These are phyloP conservation scores for Hypericum androsaemum DNA, from an alignment of 345 rosid species.

Conservation along the genomic window DNA sequence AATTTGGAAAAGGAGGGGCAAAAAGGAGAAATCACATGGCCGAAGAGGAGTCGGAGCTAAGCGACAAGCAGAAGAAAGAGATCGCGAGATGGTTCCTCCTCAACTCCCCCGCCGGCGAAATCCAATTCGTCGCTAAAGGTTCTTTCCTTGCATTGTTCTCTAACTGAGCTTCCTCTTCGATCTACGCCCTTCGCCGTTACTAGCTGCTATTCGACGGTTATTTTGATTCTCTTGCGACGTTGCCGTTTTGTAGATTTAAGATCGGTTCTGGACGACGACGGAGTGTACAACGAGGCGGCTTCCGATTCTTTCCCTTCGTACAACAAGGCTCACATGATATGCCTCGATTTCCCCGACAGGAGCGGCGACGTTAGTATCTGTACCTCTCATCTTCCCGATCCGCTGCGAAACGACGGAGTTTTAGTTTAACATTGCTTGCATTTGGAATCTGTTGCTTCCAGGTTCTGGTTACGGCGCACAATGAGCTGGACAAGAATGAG, in stretches of 20 bases:
- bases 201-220: not conserved
- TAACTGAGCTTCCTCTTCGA: not conserved
- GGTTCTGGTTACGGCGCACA: constrained; percentile 62
- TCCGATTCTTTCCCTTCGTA: constrained; percentile 72
- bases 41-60: constrained; percentile 42
- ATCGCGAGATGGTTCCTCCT: constrained; percentile 99
- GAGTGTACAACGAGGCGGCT: constrained; percentile 65
- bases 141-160: not conserved
- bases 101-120: constrained; percentile 93
- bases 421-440: too few species aligned
- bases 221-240: constrained; percentile 1
- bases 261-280: constrained; percentile 57
- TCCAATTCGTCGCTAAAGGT: constrained; percentile 95
- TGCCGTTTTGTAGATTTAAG: constrained; percentile 48
- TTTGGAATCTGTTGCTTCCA: constrained; percentile 12
- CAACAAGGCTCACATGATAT: constrained; percentile 86
- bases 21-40: constrained; percentile 36
- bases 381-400: not conserved
- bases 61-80: constrained; percentile 71
- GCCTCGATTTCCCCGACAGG: constrained; percentile 59
- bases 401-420: too few species aligned
- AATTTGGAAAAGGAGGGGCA: not conserved
- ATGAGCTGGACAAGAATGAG: constrained; percentile 54
- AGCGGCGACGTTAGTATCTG: constrained; percentile 56
- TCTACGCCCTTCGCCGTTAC: not conserved